phyloP scores from a whole-genome alignment of 768 basidiomycete genomes.

The Ramaria rubella region DNA sequence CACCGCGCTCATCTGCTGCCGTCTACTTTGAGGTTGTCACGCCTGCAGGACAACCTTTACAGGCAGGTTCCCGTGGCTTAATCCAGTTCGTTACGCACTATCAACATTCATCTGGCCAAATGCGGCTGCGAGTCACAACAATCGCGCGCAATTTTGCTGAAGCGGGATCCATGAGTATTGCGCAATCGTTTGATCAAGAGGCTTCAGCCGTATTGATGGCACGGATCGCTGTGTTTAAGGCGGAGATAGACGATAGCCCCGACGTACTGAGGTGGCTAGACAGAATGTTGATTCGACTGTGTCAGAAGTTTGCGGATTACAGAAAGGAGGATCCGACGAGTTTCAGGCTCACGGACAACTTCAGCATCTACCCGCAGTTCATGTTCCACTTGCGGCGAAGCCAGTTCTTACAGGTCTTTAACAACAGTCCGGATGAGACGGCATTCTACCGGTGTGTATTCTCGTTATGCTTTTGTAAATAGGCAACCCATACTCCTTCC shows the following conservation, averaged over 20 bases:
- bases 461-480: background rate
- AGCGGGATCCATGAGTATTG: conserved; percentile 90
- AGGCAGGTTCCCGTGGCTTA: conserved; percentile 84
- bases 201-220: conserved; percentile 98
- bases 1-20: conserved; percentile 77
- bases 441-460: conserved; percentile 84
- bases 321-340: conserved; percentile 94
- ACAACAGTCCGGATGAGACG: conserved; percentile 99
- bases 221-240: conserved; percentile 97
- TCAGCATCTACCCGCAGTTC: conserved; percentile 99
- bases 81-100: conserved; percentile 99
- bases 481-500: background rate
- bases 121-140: conserved; percentile 93
- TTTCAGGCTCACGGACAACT: conserved; percentile 91
- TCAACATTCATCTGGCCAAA: conserved; percentile 94
- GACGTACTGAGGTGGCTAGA: conserved; percentile 97
- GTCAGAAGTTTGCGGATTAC: conserved; percentile 99
- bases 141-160: conserved; percentile 97
- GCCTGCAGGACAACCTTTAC: conserved; percentile 88
- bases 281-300: conserved; percentile 95
- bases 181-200: conserved; percentile 95
- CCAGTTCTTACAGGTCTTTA: conserved; percentile 99
- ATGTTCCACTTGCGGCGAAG: conserved; percentile 98
- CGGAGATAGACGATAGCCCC: conserved; percentile 95
- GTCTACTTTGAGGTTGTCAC: conserved; percentile 99